A percentile compares a stretch with the other conserved stretches of the same genome.
phyloP scores from a whole-genome alignment of 345 rosid species.

The Eucalyptus marginata region DNA sequence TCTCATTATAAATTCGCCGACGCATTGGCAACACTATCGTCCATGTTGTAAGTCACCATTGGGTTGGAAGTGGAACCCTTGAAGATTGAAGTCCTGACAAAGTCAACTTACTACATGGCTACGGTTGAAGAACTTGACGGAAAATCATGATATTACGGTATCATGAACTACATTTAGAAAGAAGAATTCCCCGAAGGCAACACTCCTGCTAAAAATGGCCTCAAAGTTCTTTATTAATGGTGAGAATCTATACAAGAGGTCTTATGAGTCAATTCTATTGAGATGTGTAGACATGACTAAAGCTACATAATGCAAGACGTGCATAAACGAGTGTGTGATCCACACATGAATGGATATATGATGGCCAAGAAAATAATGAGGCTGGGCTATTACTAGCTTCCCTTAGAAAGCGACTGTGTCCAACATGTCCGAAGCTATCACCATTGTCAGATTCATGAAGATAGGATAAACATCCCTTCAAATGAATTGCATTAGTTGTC shows the following conservation, averaged over 20 bases:
- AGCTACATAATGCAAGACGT: too few relatives aligned
- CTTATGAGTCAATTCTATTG: too few relatives aligned
- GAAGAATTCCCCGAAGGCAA: accelerated
- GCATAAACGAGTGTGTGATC: too few relatives aligned
- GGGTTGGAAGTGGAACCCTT: neutral
- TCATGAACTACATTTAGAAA: accelerated
- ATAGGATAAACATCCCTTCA: too few relatives aligned
- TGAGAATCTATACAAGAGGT: too few relatives aligned
- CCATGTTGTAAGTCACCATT: neutral
- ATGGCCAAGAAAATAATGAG: too few relatives aligned
- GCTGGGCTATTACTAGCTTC: accelerated
- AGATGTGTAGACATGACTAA: accelerated
- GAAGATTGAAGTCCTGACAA: neutral
- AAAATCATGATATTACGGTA: accelerated
- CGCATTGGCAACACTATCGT: accelerated
- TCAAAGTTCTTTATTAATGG: too few relatives aligned
- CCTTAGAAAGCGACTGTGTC: neutral
- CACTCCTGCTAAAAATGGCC: accelerated
- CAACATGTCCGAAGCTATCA: accelerated
- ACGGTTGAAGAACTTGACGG: accelerated
- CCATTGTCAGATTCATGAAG: accelerated
- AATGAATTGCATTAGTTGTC: too few relatives aligned
- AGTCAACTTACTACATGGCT: accelerated
- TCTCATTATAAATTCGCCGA: too few relatives aligned
- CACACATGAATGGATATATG: too few relatives aligned